Percentiles rank a stretch among this genome's conserved stretches.
phyloP scores from a whole-genome alignment of 345 rosid species.

The Camelina hispida region DNA sequence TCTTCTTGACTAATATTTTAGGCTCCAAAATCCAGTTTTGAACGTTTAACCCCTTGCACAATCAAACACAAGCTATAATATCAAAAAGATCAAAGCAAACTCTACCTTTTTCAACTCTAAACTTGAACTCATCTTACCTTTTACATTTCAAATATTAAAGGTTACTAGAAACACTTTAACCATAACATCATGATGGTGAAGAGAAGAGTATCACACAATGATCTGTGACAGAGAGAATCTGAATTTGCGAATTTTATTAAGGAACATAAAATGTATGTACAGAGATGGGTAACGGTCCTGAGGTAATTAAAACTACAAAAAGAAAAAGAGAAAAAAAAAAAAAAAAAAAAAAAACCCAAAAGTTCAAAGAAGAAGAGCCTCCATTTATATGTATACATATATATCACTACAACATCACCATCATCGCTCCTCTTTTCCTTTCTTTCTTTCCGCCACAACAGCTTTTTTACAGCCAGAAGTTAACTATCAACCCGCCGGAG shows the following conservation, averaged over 20 bases:
- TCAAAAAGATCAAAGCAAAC: no score
- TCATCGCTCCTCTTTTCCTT: constrained; percentile 19
- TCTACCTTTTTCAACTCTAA: no score
- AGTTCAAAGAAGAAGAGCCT: constrained; percentile 33
- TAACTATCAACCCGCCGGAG: constrained; percentile 22
- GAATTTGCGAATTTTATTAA: constrained; percentile 35
- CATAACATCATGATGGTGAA: not conserved
- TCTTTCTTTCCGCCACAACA: constrained; percentile 9
- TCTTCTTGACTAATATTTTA: not conserved
- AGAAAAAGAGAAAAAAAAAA: not conserved
- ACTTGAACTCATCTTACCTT: no score
- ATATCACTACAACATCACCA: constrained; percentile 37
- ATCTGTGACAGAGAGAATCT: constrained; percentile 21
- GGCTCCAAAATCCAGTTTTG: no score
- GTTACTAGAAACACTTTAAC: no score
- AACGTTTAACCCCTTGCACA: not conserved
- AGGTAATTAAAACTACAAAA: constrained; percentile 22
- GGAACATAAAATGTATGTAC: constrained; percentile 38
- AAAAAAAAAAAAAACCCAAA: not conserved
- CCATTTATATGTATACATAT: constrained; percentile 28
- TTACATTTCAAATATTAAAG: no score
- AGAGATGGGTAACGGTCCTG: constrained; percentile 31
- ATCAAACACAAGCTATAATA: no score
- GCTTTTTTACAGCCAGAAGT: constrained; percentile 22
- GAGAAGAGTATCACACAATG: not conserved